These are phyloP conservation scores for Rhizoctonia solani DNA, from an alignment of 1,284 basidiomycete genomes.

Conservation along the genomic window DNA sequence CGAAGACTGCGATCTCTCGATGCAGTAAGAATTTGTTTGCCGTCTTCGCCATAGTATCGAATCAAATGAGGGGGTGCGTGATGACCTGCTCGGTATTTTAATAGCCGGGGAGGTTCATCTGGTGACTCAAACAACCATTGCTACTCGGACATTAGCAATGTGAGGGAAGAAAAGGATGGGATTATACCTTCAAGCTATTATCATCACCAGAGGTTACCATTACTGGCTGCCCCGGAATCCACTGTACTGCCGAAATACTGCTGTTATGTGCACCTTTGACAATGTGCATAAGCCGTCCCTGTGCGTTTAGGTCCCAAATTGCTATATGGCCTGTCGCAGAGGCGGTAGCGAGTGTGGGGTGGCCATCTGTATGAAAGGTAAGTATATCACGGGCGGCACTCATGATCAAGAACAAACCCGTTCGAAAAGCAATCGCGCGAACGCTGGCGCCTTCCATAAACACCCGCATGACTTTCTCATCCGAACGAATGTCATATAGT, in stretches of 20 bases:
- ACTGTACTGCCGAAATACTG: slow-evolving; percentile 77
- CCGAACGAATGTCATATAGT: slow-evolving; percentile 87
- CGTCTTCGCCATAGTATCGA: slow-evolving; percentile 94
- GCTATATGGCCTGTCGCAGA: slow-evolving; percentile 87
- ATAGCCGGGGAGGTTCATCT: slow-evolving; percentile 78
- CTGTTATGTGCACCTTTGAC: slow-evolving; percentile 86
- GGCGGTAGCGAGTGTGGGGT: slow-evolving; percentile 82
- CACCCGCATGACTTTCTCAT: slow-evolving; percentile 86
- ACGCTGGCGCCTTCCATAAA: slow-evolving; percentile 84
- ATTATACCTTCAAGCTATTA: slow-evolving; percentile 85
- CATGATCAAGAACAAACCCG: slow-evolving; percentile 58
- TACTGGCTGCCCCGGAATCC: slow-evolving; percentile 89
- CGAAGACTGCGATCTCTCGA: slow-evolving; percentile 86
- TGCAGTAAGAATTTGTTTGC: slow-evolving; percentile 90
- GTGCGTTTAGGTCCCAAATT: slow-evolving; percentile 86
- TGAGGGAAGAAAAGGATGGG: background rate
- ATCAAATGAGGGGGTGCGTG: slow-evolving; percentile 89
- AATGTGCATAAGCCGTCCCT: slow-evolving; percentile 80
- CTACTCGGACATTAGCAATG: slow-evolving; percentile 50
- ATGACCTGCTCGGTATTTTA: slow-evolving; percentile 93
- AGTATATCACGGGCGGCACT: background rate
- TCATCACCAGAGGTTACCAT: slow-evolving; percentile 87
- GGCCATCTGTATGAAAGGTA: slow-evolving; percentile 64
- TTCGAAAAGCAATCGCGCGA: slow-evolving; percentile 81
- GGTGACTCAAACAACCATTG: slow-evolving; percentile 99